Evolutionary conservation across 805 yeast genomes (phyloP).

Genomic region (Hanseniaspora pseudoguilliermondii): DNA sequence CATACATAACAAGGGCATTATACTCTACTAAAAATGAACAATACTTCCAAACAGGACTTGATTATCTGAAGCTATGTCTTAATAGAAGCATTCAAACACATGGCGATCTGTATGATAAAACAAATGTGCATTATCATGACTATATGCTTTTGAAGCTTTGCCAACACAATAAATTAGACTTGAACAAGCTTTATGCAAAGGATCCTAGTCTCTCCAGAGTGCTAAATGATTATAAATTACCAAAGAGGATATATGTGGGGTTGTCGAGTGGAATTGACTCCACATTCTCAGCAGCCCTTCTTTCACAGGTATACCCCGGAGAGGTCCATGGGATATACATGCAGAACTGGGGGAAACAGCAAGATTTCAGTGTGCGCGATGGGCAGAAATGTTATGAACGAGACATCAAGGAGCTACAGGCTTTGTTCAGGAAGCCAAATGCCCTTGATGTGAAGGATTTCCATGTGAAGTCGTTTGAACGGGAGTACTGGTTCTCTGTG

Average conservation of each 20-base stretch:
- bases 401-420: slow-evolving; percentile 78
- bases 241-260: slow-evolving; percentile 37
- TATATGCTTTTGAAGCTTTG: slow-evolving; percentile 2
- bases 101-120: not conserved
- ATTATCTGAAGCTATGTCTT: not conserved
- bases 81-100: not conserved
- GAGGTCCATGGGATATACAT: slow-evolving; percentile 68
- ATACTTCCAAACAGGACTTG: not conserved
- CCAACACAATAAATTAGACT: slow-evolving; percentile 5
- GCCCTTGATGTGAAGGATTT: slow-evolving; percentile 53
- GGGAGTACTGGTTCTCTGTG: slow-evolving; percentile 85
- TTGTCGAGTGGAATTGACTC: slow-evolving; percentile 98
- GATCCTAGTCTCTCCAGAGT: slow-evolving; percentile 28
- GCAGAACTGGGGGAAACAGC: slow-evolving; percentile 62
- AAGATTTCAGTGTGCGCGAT: not conserved
- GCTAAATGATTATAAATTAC: slow-evolving; percentile 43
- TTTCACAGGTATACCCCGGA: slow-evolving; percentile 32
- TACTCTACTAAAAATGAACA: not conserved
- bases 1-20: not conserved
- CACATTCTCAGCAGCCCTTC: slow-evolving; percentile 68
- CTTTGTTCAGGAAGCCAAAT: slow-evolving; percentile 44
- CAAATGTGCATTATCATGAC: not conserved
- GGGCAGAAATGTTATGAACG: slow-evolving; percentile 51
- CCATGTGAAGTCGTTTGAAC: slow-evolving; percentile 47
- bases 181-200: slow-evolving; percentile 16